Conservation (phyloP, 495 filamentous ascomycete genomes). For the Aspergillus funiculosus region DNA sequence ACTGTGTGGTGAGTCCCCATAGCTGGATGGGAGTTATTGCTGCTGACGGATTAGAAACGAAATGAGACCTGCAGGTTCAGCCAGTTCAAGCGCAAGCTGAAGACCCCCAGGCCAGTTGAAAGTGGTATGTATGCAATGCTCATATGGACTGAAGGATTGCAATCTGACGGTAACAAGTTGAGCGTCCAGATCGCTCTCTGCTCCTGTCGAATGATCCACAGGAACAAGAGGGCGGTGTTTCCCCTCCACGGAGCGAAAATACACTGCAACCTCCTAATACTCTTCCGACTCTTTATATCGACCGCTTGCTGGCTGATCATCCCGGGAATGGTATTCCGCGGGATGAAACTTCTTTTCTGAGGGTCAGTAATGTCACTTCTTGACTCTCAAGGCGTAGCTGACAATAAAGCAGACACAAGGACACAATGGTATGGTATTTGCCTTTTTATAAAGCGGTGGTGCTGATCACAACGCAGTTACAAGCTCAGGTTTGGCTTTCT, state of each 20-base stretch:
- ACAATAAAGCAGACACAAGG: too few species aligned
- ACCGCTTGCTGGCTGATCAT: slow-evolving; percentile 6
- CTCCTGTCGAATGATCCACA: too few species aligned
- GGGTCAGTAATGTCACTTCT: background rate
- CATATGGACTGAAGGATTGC: too few species aligned
- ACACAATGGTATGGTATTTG: too few species aligned
- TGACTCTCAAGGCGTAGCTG: background rate
- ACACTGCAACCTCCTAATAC: background rate
- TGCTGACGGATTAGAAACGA: background rate
- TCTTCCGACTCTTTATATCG: background rate
- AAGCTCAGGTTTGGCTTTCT: slow-evolving; percentile 31
- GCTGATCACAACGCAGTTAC: slow-evolving; percentile 14
- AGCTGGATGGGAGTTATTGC: background rate
- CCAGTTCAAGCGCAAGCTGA: background rate
- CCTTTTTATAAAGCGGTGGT: too few species aligned
- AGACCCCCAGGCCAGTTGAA: too few species aligned
- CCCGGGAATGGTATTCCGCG: background rate
- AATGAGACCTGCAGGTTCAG: slow-evolving; percentile 3
- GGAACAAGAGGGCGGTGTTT: too few species aligned
- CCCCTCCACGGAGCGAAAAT: background rate
- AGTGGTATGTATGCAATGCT: too few species aligned
- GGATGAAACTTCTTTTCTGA: background rate
- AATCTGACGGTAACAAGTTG: too few species aligned
- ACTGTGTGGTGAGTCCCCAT: slow-evolving; percentile 7
- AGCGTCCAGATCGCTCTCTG: too few species aligned